Conservation (phyloP, 768 basidiomycete species). For the Lyophyllum decastes region DNA sequence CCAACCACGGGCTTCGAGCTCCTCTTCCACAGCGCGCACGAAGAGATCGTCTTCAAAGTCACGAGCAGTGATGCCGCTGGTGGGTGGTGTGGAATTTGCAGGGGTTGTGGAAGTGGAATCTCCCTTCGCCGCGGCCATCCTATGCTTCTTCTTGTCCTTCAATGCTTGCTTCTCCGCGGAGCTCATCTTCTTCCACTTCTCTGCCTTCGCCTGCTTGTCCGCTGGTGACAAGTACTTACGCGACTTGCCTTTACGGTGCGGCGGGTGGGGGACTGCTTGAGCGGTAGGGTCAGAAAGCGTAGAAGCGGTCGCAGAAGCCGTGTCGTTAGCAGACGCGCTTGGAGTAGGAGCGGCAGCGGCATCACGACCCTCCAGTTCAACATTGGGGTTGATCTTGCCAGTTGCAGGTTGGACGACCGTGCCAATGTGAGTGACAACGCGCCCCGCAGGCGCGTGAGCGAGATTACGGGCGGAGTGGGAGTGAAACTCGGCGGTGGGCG, state of each 20-base stretch:
- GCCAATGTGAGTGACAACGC: background rate
- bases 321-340: background rate
- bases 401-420: background rate
- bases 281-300: background rate
- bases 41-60: slow-evolving; percentile 9
- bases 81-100: background rate
- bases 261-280: background rate
- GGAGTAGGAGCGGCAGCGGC: background rate
- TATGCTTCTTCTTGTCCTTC: background rate
- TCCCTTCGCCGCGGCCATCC: background rate
- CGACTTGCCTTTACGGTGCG: background rate
- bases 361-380: background rate
- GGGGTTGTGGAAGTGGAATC: background rate
- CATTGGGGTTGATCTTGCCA: background rate
- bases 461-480: background rate
- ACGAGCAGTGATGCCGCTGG: background rate
- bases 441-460: too few relatives aligned
- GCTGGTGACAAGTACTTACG: background rate
- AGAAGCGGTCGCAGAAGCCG: background rate
- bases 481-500: background rate
- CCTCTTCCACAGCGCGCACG: background rate
- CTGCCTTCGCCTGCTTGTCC: background rate
- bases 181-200: background rate
- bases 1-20: background rate
- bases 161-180: background rate